Base-by-base conservation (phyloP, 164 flowering plant genomes). In the Aristolochia fimbriata region DNA sequence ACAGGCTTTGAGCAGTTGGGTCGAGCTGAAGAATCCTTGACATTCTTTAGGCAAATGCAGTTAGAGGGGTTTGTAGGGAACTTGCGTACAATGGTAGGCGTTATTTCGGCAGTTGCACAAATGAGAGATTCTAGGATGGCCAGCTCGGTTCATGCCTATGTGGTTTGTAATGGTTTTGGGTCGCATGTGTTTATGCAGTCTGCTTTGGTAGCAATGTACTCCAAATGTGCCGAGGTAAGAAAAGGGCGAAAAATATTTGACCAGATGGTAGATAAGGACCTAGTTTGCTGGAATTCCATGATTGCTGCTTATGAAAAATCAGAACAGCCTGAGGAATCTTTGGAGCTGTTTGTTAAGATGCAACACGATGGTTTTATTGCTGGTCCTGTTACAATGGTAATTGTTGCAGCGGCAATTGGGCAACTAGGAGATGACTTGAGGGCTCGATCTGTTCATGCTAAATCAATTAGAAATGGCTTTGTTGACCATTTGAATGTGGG, bases 101-200 rank as follows among this genome's bases (percentile, higher is more conserved):
- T 77, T 4, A 71, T 76, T 21, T 75, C 81, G 10, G 81, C 83
- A n/a, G 74, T 75, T 61, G 71, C 67, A 55, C 77, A 77, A 63
- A 50, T 80, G 37, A 76, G 79, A 22, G 76, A 71, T 68, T 47
- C 57, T 55, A 22, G 47, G 61, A 65, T 20, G 48, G 73, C 79
- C 22, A 47, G 61, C 43, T 61, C 78, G 13, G 64, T 79, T 48
- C 83, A 79, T 60, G 77, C 72, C 19, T 62, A 65, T 47, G 73
- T 65, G 3, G 47, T 74, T 8, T 63, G 71, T 20, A 72, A 65
- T 37, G 79, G 81, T 65, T 77, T 77, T 43, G 63, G 48, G 19
- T 63, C 71, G 15, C 71, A 71, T 66, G 15, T 54, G 37, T 75
- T 49, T 64, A 77, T 80, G 7, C 70, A 80, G 61, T 77, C 81